Percentiles rank a stretch among this genome's conserved stretches.
These are phyloP conservation scores for Anisodus tanguticus DNA, from an alignment of 257 asterid species.

Conservation along the genomic window DNA sequence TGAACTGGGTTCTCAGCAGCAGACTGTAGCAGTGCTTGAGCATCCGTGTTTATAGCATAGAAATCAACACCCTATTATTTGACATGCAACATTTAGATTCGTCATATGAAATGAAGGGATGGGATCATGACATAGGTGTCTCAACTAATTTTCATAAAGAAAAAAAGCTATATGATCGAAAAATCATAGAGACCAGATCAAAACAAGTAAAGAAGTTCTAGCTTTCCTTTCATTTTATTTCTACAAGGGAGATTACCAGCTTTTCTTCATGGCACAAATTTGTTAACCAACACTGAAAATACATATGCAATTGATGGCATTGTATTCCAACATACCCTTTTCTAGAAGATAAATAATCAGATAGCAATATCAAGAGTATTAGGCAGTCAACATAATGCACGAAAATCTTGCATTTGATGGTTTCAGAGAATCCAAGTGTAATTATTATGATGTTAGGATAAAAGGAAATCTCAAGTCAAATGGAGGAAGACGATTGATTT, in stretches of 20 bases:
- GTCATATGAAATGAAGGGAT: conserved; percentile 35
- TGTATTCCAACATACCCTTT: not conserved
- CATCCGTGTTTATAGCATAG: conserved; percentile 92
- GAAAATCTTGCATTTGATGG: not conserved
- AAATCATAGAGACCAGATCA: not conserved
- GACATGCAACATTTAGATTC: conserved; percentile 23
- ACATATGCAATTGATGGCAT: not conserved
- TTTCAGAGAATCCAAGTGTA: conserved; percentile 13
- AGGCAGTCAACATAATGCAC: conserved; percentile 14
- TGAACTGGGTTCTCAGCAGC: conserved; percentile 90
- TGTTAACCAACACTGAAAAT: not conserved
- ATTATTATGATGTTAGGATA: not conserved
- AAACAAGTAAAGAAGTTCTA: too few species aligned
- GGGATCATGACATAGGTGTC: not conserved
- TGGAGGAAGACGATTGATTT: not conserved
- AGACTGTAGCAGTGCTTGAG: conserved; percentile 91
- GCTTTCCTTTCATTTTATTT: too few species aligned
- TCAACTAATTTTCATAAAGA: not conserved
- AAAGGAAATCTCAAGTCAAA: conserved; percentile 17
- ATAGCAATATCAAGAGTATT: not conserved
- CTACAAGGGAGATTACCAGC: not conserved
- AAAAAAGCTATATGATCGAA: not conserved
- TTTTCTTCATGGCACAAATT: not conserved
- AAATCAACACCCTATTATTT: conserved; percentile 88
- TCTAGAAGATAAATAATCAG: not conserved